These are phyloP conservation scores for Dichotomopilus funicola DNA, from an alignment of 2,329 filamentous ascomycete genomes.

Conservation along the genomic window DNA sequence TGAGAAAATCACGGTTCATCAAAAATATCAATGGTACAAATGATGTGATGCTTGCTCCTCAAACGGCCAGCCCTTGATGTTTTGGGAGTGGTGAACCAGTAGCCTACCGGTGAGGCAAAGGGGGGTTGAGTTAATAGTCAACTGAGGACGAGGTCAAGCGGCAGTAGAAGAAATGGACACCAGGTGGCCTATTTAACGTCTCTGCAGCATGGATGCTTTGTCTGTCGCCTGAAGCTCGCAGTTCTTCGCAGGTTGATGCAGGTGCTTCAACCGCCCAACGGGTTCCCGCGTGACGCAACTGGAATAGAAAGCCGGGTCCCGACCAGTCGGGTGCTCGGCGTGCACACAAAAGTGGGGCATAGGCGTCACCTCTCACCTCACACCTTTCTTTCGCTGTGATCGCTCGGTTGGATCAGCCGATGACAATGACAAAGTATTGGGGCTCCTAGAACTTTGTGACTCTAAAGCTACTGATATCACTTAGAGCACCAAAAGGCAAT, in stretches of 20 bases:
- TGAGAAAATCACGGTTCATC: too few relatives aligned
- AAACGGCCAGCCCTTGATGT: neutral
- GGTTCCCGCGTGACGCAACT: constrained; percentile 17
- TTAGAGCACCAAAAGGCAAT: too few relatives aligned
- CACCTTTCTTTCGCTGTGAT: too few relatives aligned
- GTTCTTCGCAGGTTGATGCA: constrained; percentile 1
- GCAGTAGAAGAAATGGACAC: too few relatives aligned
- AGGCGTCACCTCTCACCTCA: neutral
- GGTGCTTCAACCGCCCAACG: constrained; percentile 5
- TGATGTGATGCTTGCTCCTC: neutral
- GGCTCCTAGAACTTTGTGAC: neutral
- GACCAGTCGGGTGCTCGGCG: too few relatives aligned
- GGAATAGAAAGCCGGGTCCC: too few relatives aligned
- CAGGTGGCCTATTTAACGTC: too few relatives aligned
- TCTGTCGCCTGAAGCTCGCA: neutral
- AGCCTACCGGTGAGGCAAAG: constrained; percentile 16
- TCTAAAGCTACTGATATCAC: too few relatives aligned
- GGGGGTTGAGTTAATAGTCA: neutral
- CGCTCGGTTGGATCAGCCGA: neutral
- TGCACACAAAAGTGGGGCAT: neutral
- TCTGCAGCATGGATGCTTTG: neutral
- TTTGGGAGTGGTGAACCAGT: neutral
- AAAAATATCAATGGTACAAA: neutral
- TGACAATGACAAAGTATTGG: neutral
- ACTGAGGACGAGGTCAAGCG: too few relatives aligned